Evolutionary conservation across 768 basidiomycete species (phyloP).

Genomic region (Lentinula guzmanii): DNA sequence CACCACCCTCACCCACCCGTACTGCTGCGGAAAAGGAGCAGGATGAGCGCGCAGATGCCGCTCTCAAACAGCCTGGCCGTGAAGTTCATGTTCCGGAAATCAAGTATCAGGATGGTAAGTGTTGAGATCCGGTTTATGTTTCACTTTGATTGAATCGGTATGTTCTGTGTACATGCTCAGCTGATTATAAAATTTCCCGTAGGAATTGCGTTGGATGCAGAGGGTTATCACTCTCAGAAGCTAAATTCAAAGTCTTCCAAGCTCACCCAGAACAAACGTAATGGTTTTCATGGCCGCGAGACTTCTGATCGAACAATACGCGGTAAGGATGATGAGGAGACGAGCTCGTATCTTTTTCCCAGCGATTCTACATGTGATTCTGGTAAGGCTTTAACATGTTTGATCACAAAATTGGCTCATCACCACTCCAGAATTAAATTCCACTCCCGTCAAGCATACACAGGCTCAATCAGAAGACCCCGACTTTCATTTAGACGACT

Average conservation of each 20-base stretch:
- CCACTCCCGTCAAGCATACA: background rate
- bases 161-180: background rate
- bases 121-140: background rate
- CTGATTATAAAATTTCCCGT: background rate
- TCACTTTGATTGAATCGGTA: background rate
- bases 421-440: background rate
- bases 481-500: background rate
- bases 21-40: slow-evolving; percentile 21
- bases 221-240: slow-evolving; percentile 62
- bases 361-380: background rate
- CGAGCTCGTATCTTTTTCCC: background rate
- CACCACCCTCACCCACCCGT: slow-evolving; percentile 21
- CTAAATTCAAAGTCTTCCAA: background rate
- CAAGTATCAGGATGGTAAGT: slow-evolving; percentile 53
- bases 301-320: slow-evolving; percentile 35
- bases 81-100: slow-evolving; percentile 48
- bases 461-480: background rate
- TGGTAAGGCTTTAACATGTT: background rate
- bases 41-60: slow-evolving; percentile 44
- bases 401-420: background rate
- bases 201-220: slow-evolving; percentile 80
- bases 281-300: slow-evolving; percentile 23
- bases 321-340: slow-evolving; percentile 10
- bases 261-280: background rate
- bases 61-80: slow-evolving; percentile 34